Base-by-base conservation (phyloP, 345 rosid species). In the Melaleuca quinquenervia region DNA sequence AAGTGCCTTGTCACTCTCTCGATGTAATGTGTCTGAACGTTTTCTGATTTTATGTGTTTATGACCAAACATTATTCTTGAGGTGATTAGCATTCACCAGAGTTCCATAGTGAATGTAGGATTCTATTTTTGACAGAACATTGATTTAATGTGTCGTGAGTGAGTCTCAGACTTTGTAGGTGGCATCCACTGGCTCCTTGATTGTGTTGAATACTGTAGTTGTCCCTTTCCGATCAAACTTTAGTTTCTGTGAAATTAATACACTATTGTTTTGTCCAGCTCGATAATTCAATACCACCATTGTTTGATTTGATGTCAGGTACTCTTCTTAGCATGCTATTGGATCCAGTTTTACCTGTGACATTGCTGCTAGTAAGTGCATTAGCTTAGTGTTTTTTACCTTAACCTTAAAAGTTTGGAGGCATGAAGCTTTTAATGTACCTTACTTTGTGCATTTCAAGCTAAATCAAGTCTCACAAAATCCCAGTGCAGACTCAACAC, bases 321-420 rank as follows among this genome's bases (percentile, higher is more conserved):
- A 82, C 70, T 83, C 90, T 95, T 85, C 92, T 96, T 82, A 88
- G 88, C 90, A 91, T 95, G 92, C 88, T 94, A 84, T 85, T 94
- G 90, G 93, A 93, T 89, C 94, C 96, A 45, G 86, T 87, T 87
- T 89, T 91, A 86, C 95, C 92, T 70, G 86, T 93, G 84, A 84
- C 85, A 53, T 83, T 93, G 54, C 84, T 91, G 32, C 86, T 94
- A 93, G 98, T 96, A 49, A 83, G 96, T 93, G 29, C 84, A 16
- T 58, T 29, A 36, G 58, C 75, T 74, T 54, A 53, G 84, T 85
- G 84, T 51, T 82, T 83, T 16, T 6, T 52, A 3, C 84, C 58
- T 82, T 82, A 29, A 16, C 44, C 44, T 50, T 18, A 51, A 82
- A 82, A 82, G 7, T 20, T 82, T 27, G 53, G 56, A 82, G 53